These are phyloP conservation scores for Mychonastes homosphaera DNA, from an alignment of 139 green algal genomes.

Conservation along the genomic window DNA sequence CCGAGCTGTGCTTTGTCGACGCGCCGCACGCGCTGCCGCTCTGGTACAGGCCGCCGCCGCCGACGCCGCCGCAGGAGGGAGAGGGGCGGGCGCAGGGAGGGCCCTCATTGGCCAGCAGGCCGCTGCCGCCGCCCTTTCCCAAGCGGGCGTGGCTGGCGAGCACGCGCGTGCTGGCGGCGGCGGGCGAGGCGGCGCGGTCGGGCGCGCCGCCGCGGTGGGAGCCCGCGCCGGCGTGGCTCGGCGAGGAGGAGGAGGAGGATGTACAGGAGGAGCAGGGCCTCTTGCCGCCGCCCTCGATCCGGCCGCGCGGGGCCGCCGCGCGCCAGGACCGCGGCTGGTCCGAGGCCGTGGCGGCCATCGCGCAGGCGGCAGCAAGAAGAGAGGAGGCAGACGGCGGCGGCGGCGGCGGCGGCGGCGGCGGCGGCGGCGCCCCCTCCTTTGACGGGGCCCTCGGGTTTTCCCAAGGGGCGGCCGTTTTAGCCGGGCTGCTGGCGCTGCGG, in stretches of 20 bases:
- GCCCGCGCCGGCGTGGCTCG: neutral
- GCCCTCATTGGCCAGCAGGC: neutral
- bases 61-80: neutral
- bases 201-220: neutral
- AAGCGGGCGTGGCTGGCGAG: slow-evolving; percentile 37
- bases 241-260: neutral
- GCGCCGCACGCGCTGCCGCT: slow-evolving; percentile 63
- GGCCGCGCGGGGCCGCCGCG: neutral
- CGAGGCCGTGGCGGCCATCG: slow-evolving; percentile 19
- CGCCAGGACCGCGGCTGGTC: slow-evolving; percentile 15
- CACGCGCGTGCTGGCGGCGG: slow-evolving; percentile 14
- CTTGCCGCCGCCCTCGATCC: neutral
- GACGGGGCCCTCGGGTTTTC: slow-evolving; percentile 81
- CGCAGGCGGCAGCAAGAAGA: slow-evolving; percentile 45
- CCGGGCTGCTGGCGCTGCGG: slow-evolving; percentile 26
- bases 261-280: neutral
- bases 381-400: slow-evolving; percentile 49
- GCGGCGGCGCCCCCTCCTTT: slow-evolving; percentile 40
- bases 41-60: slow-evolving; percentile 8
- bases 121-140: slow-evolving; percentile 3
- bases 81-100: neutral
- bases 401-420: slow-evolving; percentile 20
- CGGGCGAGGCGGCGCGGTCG: slow-evolving; percentile 3
- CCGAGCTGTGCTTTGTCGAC: slow-evolving; percentile 70
- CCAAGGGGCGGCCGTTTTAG: slow-evolving; percentile 44